Evolutionary conservation across 257 asterid genomes (phyloP), one percentile per base, ranked within the genome.

Genomic region (Nicotiana benthamiana): DNA sequence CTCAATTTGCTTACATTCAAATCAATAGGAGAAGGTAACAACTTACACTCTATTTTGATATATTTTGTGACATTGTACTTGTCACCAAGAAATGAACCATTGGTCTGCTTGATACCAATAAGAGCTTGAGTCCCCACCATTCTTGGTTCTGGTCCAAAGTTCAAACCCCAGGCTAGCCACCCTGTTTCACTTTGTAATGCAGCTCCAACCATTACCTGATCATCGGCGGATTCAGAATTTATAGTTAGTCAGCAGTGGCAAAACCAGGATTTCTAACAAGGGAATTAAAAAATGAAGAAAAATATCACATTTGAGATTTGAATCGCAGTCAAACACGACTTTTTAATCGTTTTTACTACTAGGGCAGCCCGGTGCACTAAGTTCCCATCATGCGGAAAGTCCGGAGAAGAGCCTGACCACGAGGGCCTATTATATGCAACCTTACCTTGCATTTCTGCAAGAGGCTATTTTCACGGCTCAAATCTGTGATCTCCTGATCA

Each of bases 101-200:
- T 75, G 0, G 3, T 12, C 26, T 59, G 80, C 82, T 84, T 88
- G 86, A 90, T 84, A 9, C 94, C 94, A 46, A 92, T 85, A 20
- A 90, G 83, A 57, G 97, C 94, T 56, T 84, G 83, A 22, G 97
- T 92, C 57, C 91, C 95, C 9, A 81, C 87, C 97, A 92, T 92
- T 26, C 63, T 80, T 26, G 87, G 89, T 17, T 83, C 84, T 13
- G 11, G n/a, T 2, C 83, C 86, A 10, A 92, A 93, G 86, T 92
- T 92, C 77, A 92, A 46, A 43, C 97, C 97, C 97, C 95, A 92
- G 1, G 97, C 95, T 2, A 92, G 52, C 97, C 97, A 92, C n/a
- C 88, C 91, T 3, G 84, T 59, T 1, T 79, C 83, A 13, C 30
- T 27, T 0, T 63, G 27, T 1, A 90, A 76, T 86, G 53, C 79